Percentiles rank a stretch among this genome's conserved stretches.
Evolutionary conservation across 2,329 filamentous ascomycete species (phyloP).

Genomic region (Leptographium wingfieldii): DNA sequence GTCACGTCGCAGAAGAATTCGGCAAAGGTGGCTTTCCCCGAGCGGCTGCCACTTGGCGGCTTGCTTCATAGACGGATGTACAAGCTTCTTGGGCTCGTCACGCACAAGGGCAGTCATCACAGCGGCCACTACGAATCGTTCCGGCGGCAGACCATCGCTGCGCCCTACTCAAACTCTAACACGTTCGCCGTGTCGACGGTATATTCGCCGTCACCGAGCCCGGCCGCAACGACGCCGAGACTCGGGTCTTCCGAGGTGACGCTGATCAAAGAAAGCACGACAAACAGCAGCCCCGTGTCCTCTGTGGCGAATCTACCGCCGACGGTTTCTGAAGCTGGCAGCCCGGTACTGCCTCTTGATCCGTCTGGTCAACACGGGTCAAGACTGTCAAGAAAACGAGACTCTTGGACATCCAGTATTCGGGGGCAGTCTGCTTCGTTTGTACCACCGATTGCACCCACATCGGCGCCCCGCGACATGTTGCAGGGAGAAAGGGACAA

Average conservation of each 20-base stretch:
- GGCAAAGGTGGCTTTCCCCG: slow-evolving; percentile 86
- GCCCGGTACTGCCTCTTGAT: slow-evolving; percentile 9
- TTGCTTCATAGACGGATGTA: slow-evolving; percentile 69
- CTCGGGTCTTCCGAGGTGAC: slow-evolving; percentile 18
- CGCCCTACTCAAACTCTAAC: slow-evolving; percentile 72
- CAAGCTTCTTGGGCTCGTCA: slow-evolving; percentile 74
- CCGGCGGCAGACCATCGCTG: slow-evolving; percentile 65
- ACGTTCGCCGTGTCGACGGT: slow-evolving; percentile 64
- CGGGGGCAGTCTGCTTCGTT: slow-evolving; percentile 3
- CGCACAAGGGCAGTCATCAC: slow-evolving; percentile 89
- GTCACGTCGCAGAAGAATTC: slow-evolving; percentile 78
- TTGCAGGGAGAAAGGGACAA: slow-evolving; percentile 13
- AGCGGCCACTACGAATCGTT: slow-evolving; percentile 98
- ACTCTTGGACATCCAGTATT: slow-evolving; percentile 5
- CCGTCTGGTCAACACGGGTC: neutral
- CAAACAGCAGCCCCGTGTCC: slow-evolving; percentile 25
- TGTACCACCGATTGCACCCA: slow-evolving; percentile 13
- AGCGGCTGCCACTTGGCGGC: slow-evolving; percentile 70
- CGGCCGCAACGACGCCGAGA: slow-evolving; percentile 35
- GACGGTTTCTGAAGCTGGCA: slow-evolving; percentile 9
- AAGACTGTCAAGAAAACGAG: neutral
- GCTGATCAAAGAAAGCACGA: slow-evolving; percentile 1
- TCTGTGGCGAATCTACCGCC: slow-evolving; percentile 36
- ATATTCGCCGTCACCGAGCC: slow-evolving; percentile 52
- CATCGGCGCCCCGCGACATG: slow-evolving; percentile 12